Percentiles rank a stretch among this genome's conserved stretches.
Conservation (phyloP, 306 rosid genomes). For the Boehmeria nivea region DNA sequence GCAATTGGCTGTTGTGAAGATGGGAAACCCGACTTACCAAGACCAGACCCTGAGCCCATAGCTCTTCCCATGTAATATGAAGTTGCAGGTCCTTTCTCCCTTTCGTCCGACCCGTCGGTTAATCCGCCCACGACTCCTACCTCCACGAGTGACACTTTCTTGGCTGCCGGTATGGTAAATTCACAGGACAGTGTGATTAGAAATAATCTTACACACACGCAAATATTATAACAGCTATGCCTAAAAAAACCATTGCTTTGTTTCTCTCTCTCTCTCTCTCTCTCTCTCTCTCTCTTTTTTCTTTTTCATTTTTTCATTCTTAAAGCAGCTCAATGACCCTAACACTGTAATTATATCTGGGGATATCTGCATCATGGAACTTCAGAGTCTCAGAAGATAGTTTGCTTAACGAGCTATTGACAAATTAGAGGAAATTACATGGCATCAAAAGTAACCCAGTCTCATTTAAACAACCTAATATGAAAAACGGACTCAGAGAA, state of each 20-base stretch:
- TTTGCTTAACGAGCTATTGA: too few species aligned
- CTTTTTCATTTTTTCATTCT: too few species aligned
- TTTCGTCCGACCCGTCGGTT: slow-evolving; percentile 66
- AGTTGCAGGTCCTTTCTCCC: slow-evolving; percentile 65
- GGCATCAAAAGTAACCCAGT: too few species aligned
- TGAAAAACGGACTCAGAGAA: not conserved
- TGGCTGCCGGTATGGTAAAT: slow-evolving; percentile 50
- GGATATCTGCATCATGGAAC: too few species aligned
- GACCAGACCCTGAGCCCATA: slow-evolving; percentile 91
- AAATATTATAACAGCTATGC: not conserved
- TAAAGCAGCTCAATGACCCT: too few species aligned
- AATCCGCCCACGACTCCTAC: slow-evolving; percentile 85
- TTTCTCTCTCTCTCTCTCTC: too few species aligned
- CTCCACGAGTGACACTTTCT: slow-evolving; percentile 66
- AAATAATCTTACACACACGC: not conserved
- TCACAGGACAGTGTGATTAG: slow-evolving; percentile 5
- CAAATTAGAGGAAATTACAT: too few species aligned
- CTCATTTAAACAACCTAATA: not conserved
- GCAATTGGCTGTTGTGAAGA: slow-evolving; percentile 50
- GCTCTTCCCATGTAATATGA: slow-evolving; percentile 86
- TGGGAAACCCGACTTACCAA: slow-evolving; percentile 57
- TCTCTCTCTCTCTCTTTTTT: too few species aligned
- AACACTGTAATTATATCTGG: too few species aligned
- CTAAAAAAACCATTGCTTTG: not conserved
- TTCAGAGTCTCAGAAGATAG: too few species aligned